phyloP scores from a whole-genome alignment of 2,329 filamentous ascomycete genomes.

The Sporothrix luriei region DNA sequence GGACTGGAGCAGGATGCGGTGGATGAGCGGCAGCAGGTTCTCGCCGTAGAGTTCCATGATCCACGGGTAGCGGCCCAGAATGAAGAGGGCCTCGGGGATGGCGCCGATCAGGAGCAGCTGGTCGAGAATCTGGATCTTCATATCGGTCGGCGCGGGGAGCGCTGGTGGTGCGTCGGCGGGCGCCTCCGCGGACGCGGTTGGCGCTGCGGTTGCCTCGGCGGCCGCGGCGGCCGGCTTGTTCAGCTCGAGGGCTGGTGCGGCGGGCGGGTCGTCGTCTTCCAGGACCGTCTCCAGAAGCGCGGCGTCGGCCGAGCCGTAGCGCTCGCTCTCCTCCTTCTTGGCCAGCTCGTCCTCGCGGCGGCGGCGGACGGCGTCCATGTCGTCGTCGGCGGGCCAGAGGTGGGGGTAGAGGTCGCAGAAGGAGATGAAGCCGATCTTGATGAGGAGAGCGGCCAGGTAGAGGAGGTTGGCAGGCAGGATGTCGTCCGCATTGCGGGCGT shows the following conservation, averaged over 20 bases:
- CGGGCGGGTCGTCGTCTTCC: slow-evolving; percentile 75
- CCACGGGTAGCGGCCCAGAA: slow-evolving; percentile 87
- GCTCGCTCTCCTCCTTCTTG: slow-evolving; percentile 71
- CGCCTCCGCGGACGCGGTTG: slow-evolving; percentile 52
- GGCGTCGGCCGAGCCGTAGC: slow-evolving; percentile 74
- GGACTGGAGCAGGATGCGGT: slow-evolving; percentile 82
- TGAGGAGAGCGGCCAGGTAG: slow-evolving; percentile 84
- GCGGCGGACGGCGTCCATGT: slow-evolving; percentile 74
- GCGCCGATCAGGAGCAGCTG: slow-evolving; percentile 89
- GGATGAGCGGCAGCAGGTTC: slow-evolving; percentile 69
- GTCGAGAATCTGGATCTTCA: slow-evolving; percentile 82
- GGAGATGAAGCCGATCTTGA: slow-evolving; percentile 97
- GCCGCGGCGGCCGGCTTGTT: slow-evolving; percentile 27
- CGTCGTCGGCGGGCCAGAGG: slow-evolving; percentile 79
- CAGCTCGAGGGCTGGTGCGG: slow-evolving; percentile 45
- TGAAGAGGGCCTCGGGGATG: slow-evolving; percentile 87
- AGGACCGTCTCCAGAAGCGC: slow-evolving; percentile 85
- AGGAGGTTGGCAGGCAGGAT: slow-evolving; percentile 88
- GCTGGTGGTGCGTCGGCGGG: slow-evolving; percentile 51
- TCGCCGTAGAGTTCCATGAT: slow-evolving; percentile 82
- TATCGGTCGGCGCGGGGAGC: slow-evolving; percentile 74
- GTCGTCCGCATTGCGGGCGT: slow-evolving; percentile 71
- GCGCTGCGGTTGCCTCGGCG: slow-evolving; percentile 67
- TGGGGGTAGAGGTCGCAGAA: slow-evolving; percentile 89
- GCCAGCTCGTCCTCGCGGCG: slow-evolving; percentile 74